Base-by-base conservation (phyloP, 2,329 filamentous ascomycete species). In the Colletotrichum neosansevieriae region DNA sequence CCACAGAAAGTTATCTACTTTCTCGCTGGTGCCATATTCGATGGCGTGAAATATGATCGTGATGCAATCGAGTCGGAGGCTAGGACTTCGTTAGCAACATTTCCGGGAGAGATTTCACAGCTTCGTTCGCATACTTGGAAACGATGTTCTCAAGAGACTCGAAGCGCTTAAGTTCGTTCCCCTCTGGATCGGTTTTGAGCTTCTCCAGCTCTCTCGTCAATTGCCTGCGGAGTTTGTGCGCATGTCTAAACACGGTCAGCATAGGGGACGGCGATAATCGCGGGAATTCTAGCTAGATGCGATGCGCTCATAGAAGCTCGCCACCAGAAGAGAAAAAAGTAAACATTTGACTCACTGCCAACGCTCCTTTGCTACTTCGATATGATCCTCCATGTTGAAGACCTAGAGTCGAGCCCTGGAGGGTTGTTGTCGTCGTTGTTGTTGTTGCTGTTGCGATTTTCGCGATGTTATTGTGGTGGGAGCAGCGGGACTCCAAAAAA, bases 1-100 rank as follows among this genome's bases (percentile, higher is more conserved):
- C 95, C 95, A 98, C 53, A 98, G 86, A 69, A 84, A 86, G 66
- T 83, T 79, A 78, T 97, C 94, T 59, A 91, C 86, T 64, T 89
- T 85, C 70, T 89, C 85, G 71, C 83, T 82, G 69, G 83, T 84
- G 58, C 91, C 89, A 80, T 87, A 89, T 71, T 88, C 83, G 75
- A 93, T 89, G 78, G 97, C 90, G 76, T 86, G 81, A 76, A 94
- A 92, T 68, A 95, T 89, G 64, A 89, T 87, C 71, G 87, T 85
- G 76, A 94, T 89, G 76, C 91, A 94, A 67, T 88, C 86, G 57
- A 89, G 81, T 72, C 93, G 93, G 78, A 92, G 90, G 73, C 90
- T 92, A 74, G 34, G 7, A 57, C 53, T 51, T 50, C 34, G 66
- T 76, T 54, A 72, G 63, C 49, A 63, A 34, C 45, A n/a, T 10